A percentile compares a stretch with the other conserved stretches of the same genome.
Conservation (phyloP, 2,329 filamentous ascomycete species). For the Simplicillium sp. region DNA sequence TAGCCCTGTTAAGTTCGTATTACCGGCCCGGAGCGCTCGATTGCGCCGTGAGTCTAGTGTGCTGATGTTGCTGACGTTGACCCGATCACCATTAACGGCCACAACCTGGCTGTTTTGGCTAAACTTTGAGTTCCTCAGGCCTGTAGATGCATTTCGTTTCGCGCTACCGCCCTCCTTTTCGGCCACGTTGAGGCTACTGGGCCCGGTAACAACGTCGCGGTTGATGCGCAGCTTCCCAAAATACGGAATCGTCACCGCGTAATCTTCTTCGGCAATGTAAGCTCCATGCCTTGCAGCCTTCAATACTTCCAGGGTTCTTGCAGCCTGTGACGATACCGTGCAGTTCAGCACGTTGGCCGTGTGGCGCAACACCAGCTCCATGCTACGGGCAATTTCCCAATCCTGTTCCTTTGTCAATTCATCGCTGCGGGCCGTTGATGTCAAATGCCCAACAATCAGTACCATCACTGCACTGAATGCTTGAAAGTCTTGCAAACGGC, state of each 20-base stretch:
- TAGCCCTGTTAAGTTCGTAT: too few relatives aligned
- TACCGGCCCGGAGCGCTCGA: too few relatives aligned
- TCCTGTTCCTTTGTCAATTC: not conserved
- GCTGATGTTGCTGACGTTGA: not conserved
- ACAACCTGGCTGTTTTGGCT: not conserved
- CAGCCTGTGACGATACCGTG: slow-evolving; percentile 30
- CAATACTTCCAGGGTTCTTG: slow-evolving; percentile 27
- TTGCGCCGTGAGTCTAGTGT: too few relatives aligned
- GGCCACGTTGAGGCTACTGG: not conserved
- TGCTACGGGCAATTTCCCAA: not conserved
- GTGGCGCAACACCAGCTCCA: slow-evolving; percentile 2
- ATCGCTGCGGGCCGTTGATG: slow-evolving; percentile 16
- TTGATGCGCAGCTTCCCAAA: slow-evolving; percentile 24
- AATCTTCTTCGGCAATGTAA: slow-evolving; percentile 14
- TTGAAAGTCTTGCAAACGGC: slow-evolving; percentile 37
- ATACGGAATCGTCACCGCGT: slow-evolving; percentile 32
- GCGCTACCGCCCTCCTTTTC: not conserved
- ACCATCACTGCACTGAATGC: slow-evolving; percentile 34
- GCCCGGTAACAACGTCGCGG: not conserved
- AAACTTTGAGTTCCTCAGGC: too few relatives aligned
- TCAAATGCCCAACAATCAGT: slow-evolving; percentile 27
- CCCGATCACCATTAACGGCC: not conserved
- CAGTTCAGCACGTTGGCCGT: slow-evolving; percentile 19
- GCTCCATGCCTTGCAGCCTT: slow-evolving; percentile 13
- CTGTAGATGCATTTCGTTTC: too few relatives aligned